phyloP scores from a whole-genome alignment of 2,329 filamentous ascomycete genomes.

The Lizonia empirigonia region DNA sequence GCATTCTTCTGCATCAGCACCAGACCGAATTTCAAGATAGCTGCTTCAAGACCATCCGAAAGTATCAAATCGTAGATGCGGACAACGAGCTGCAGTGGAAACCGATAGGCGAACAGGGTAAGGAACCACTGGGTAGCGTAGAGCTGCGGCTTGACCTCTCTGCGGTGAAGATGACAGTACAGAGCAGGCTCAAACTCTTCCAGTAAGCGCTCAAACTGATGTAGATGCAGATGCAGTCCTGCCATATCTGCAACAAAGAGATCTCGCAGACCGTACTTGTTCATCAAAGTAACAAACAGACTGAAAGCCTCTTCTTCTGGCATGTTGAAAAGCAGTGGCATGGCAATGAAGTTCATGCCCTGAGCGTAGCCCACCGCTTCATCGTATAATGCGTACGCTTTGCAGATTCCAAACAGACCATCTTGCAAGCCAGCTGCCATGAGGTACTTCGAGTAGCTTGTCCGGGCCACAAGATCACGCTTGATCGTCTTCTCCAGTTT shows the following conservation, averaged over 20 bases:
- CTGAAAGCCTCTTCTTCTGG: conserved; percentile 97
- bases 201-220: conserved; percentile 91
- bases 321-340: conserved; percentile 98
- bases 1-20: conserved; percentile 97
- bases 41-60: conserved; percentile 84
- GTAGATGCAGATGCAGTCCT: conserved; percentile 88
- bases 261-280: conserved; percentile 90
- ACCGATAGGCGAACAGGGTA: conserved; percentile 97
- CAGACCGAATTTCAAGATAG: conserved; percentile 92
- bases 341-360: conserved; percentile 98
- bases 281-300: conserved; percentile 91
- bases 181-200: conserved; percentile 94
- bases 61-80: conserved; percentile 96
- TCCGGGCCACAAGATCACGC: conserved; percentile 86
- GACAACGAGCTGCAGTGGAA: conserved; percentile 92
- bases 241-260: conserved; percentile 97
- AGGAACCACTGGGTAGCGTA: conserved; percentile 99
- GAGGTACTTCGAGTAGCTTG: conserved; percentile 95
- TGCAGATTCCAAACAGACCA: conserved; percentile 92
- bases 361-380: conserved; percentile 95
- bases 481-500: conserved; percentile 92
- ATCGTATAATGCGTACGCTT: conserved; percentile 95
- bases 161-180: conserved; percentile 89
- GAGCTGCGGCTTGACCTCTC: conserved; percentile 85
- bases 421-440: conserved; percentile 91